These are phyloP conservation scores for Exutisphaerella laricina DNA, from an alignment of 2,329 filamentous ascomycete genomes.

Conservation along the genomic window DNA sequence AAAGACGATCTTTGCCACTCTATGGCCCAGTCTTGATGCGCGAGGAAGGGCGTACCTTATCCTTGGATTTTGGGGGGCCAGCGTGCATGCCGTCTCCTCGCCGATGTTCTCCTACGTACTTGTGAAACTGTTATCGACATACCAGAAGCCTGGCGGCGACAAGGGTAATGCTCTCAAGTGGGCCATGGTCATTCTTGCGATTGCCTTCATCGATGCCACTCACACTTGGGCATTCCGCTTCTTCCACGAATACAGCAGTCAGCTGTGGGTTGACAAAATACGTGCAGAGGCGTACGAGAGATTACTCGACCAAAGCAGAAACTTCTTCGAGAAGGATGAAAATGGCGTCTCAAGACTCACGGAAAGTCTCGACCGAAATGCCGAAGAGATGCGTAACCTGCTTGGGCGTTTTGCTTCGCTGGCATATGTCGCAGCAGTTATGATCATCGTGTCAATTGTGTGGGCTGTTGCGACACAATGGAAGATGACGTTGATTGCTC, in stretches of 20 bases:
- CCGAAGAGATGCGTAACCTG: conserved; percentile 81
- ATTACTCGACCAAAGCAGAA: conserved; percentile 67
- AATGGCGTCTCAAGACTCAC: conserved; percentile 61
- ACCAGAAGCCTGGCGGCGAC: conserved; percentile 53
- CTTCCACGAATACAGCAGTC: conserved; percentile 63
- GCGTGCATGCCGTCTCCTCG: conserved; percentile 61
- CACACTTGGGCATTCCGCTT: conserved; percentile 64
- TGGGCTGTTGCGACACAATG: conserved; percentile 74
- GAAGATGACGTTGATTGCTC: conserved; percentile 72
- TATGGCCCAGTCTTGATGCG: conserved; percentile 60
- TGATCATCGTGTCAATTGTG: conserved; percentile 61
- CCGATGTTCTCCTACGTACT: conserved; percentile 74
- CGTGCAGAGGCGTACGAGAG: conserved; percentile 62
- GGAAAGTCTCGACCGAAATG: conserved; percentile 70
- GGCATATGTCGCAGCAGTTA: conserved; percentile 59
- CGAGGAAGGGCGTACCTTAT: conserved; percentile 52
- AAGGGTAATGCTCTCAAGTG: conserved; percentile 53
- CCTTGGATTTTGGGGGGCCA: conserved; percentile 55
- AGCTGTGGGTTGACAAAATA: conserved; percentile 70
- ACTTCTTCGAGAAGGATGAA: conserved; percentile 68
- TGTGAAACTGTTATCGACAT: conserved; percentile 63
- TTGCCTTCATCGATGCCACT: conserved; percentile 62
- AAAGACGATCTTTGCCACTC: conserved; percentile 56
- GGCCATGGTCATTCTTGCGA: conserved; percentile 62
- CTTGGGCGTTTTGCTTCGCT: conserved; percentile 72